Conservation (phyloP, 1,139 yeast species). For the Magnusiomyces fungicola region DNA sequence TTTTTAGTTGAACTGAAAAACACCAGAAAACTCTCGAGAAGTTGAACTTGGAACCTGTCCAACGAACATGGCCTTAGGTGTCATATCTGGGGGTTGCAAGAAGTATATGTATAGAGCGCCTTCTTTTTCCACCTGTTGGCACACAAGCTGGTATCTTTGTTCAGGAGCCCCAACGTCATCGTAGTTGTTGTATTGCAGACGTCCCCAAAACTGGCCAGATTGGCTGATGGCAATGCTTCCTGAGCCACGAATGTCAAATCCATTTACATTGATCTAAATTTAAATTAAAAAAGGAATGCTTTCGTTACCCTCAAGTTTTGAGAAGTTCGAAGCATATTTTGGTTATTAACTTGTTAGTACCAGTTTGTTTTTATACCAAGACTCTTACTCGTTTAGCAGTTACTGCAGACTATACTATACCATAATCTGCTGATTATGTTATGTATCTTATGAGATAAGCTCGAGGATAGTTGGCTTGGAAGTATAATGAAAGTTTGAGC, state of each 20-base stretch:
- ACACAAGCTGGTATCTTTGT: conserved; percentile 2
- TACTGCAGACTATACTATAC: no score
- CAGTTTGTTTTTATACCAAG: no score
- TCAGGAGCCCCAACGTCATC: background rate
- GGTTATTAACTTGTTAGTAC: no score
- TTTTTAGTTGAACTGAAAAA: background rate
- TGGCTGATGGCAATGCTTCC: background rate
- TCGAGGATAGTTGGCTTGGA: no score
- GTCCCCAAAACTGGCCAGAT: conserved; percentile 2
- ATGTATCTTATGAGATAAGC: no score
- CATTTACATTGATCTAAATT: background rate
- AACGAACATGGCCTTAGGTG: background rate
- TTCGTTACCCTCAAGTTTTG: no score
- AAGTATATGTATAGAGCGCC: background rate
- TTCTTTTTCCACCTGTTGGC: background rate
- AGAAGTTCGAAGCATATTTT: no score
- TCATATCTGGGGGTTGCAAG: conserved; percentile 5
- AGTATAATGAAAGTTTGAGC: background rate
- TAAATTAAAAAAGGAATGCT: background rate
- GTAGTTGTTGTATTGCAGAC: background rate
- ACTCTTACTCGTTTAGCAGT: no score
- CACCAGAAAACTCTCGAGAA: conserved; percentile 3
- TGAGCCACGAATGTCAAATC: background rate
- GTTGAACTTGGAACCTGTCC: background rate
- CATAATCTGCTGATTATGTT: no score